Evolutionary conservation across 495 filamentous ascomycete species (phyloP).

Genomic region (Tricharina praecox): DNA sequence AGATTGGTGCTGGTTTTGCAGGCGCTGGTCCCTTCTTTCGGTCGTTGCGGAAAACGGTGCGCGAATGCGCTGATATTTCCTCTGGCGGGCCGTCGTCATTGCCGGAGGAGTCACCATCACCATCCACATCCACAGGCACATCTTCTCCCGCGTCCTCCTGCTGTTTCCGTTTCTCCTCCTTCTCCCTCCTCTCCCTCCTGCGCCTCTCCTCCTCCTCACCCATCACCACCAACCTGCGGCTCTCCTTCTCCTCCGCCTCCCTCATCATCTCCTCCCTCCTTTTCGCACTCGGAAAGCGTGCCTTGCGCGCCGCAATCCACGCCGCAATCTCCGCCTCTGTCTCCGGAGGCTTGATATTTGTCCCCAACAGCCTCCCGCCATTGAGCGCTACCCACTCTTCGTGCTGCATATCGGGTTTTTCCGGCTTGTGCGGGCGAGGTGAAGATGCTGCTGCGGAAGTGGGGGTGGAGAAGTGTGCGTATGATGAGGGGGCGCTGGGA

Average conservation of each 20-base stretch:
- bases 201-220: slow-evolving; percentile 27
- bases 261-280: slow-evolving; percentile 28
- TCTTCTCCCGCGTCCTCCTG: neutral
- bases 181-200: slow-evolving; percentile 31
- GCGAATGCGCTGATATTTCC: slow-evolving; percentile 1
- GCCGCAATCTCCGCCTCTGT: slow-evolving; percentile 37
- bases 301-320: slow-evolving; percentile 52
- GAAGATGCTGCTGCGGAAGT: neutral
- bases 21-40: too few species aligned
- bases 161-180: slow-evolving; percentile 2
- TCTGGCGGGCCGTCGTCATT: slow-evolving; percentile 4
- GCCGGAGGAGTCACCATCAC: neutral
- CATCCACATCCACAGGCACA: neutral
- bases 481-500: neutral
- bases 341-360: slow-evolving; percentile 20
- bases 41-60: too few species aligned
- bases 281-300: slow-evolving; percentile 46
- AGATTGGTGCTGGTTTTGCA: too few species aligned
- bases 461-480: neutral
- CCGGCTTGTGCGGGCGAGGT: neutral
- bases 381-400: slow-evolving; percentile 18
- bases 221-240: too few species aligned
- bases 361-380: slow-evolving; percentile 22
- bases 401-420: slow-evolving; percentile 21
- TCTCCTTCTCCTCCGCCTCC: slow-evolving; percentile 28